Base-by-base conservation (phyloP, 2,329 filamentous ascomycete species). In the Fusarium sp. region DNA sequence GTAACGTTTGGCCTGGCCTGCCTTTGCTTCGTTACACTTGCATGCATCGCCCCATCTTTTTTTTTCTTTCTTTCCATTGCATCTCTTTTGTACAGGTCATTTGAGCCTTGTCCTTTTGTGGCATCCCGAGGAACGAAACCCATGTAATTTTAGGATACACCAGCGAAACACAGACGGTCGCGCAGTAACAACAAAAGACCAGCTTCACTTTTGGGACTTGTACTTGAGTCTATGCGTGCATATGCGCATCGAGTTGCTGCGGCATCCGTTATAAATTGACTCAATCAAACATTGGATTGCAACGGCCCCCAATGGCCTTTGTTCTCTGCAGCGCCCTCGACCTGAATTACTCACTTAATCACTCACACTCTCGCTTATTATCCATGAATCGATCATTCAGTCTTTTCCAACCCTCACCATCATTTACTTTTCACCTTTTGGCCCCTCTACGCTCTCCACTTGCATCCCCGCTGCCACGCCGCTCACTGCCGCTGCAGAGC, bases 21-120 rank as follows among this genome's bases (percentile, higher is more conserved):
- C 14, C 33, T 43, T 24, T 46, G 57, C 63, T 71, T 70, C 63
- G 62, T 70, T 70, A 70, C 67, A 68, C 57, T 43, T 70, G 53
- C 66, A 53, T 62, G 40, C 48, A 52, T 39, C 8, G 63, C 46
- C 51, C 63, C 63, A 68, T 63, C 46, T 39, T 48, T 64, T n/a
- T n/a, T 31, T 38, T n/a, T 15, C 34, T 15, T 17, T 36, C 10
- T 22, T 18, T 36, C 20, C 42, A 15, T 44, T 11, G 42, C 42
- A 43, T 44, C 24, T 26, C 42, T 17, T 55, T 45, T 38, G 46
- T 42, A 31, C 45, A 31, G 28, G 28, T 31, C 28, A 31, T 31
- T 17, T 20, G 34, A 31, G 15, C 50, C 52, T 52, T 63, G 42
- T 56, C 67, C 59, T 18, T 49, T 69, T 69, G 58, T 50, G 66